Percentiles rank a stretch among this genome's conserved stretches.
These are phyloP conservation scores for Aspergillus pseudoglaucus DNA, from an alignment of 2,329 filamentous ascomycete genomes.

Conservation along the genomic window DNA sequence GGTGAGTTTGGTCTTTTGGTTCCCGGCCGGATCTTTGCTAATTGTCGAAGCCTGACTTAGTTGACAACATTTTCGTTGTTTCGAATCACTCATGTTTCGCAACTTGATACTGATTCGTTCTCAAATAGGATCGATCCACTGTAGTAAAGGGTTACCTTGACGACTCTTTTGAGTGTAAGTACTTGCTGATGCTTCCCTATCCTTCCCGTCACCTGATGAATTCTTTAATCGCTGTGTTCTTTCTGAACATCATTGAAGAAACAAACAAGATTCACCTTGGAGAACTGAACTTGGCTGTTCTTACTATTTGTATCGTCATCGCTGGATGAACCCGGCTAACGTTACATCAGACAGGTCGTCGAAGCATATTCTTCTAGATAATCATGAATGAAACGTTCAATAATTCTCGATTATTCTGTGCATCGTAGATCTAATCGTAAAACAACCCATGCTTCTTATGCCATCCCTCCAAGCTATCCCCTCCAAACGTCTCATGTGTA, in stretches of 20 bases:
- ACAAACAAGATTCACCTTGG: conserved; percentile 55
- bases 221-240: conserved; percentile 59
- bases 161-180: conserved; percentile 17
- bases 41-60: conserved; percentile 35
- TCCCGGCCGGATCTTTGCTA: conserved; percentile 18
- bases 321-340: conserved; percentile 5
- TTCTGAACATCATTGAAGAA: conserved; percentile 56
- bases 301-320: conserved; percentile 4
- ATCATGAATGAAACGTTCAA: not conserved
- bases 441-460: conserved; percentile 39
- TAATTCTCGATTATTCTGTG: no score
- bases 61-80: conserved; percentile 26
- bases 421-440: conserved; percentile 17
- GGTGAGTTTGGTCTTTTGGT: conserved; percentile 33
- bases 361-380: not conserved
- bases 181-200: not conserved
- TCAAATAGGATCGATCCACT: conserved; percentile 12
- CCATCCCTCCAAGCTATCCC: conserved; percentile 40
- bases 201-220: conserved; percentile 46
- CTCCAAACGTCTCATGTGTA: conserved; percentile 33
- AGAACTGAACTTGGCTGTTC: conserved; percentile 48
- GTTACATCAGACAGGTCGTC: not conserved
- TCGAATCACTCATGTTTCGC: conserved; percentile 15
- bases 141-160: conserved; percentile 1
- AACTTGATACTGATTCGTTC: conserved; percentile 22